These are phyloP conservation scores for Fusarium compactum DNA, from an alignment of 2,329 filamentous ascomycete genomes.

Conservation along the genomic window DNA sequence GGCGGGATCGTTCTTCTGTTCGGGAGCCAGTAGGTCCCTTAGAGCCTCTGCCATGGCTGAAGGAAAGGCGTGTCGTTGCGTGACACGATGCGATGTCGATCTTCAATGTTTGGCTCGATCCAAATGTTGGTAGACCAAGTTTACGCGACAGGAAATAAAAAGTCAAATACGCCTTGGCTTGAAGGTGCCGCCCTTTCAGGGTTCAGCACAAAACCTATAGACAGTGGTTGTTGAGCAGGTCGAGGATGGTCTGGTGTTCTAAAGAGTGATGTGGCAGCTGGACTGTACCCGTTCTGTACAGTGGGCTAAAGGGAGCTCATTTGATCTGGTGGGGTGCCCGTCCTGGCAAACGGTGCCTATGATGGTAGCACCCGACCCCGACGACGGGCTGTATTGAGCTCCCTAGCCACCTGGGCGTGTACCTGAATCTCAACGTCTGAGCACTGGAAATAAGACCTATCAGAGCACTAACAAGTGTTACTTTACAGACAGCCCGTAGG, in stretches of 20 bases:
- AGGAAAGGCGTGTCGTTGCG: not conserved
- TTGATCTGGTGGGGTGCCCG: conserved; percentile 30
- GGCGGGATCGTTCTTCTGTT: conserved; percentile 59
- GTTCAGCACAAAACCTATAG: not conserved
- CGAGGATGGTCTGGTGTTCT: conserved; percentile 12
- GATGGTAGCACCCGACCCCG: conserved; percentile 10
- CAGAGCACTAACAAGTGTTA: not conserved
- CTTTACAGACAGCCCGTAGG: not conserved
- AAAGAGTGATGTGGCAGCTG: conserved; percentile 40
- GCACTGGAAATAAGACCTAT: conserved; percentile 1
- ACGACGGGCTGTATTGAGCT: too few relatives aligned
- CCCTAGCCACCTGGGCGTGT: not conserved
- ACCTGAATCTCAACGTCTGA: conserved; percentile 19
- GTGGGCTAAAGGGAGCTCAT: conserved; percentile 1
- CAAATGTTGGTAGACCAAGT: not conserved
- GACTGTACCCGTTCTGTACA: not conserved
- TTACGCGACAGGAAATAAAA: not conserved
- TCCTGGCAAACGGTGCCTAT: conserved; percentile 2
- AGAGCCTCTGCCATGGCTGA: conserved; percentile 54
- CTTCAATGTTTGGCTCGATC: not conserved
- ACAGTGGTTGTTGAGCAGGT: not conserved
- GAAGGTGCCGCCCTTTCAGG: not conserved
- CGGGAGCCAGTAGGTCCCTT: conserved; percentile 51
- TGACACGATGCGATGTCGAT: conserved; percentile 1
- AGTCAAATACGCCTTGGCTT: not conserved